phyloP scores from a whole-genome alignment of 768 basidiomycete genomes.

The Mycena amicta region DNA sequence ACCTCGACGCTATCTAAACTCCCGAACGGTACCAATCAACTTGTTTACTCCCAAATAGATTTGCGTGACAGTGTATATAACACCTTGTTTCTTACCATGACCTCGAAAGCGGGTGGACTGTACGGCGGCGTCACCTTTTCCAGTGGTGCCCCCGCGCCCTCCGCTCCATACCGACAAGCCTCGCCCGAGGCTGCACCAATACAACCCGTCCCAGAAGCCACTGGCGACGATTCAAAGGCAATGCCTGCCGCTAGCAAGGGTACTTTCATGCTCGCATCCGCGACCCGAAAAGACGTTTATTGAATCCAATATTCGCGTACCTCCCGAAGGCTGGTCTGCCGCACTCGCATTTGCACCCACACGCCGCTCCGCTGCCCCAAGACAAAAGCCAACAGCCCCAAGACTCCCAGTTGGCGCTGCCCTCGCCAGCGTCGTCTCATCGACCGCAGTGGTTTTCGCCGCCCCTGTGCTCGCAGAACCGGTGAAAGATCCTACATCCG shows the following conservation, averaged over 20 bases:
- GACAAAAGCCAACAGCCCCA: conserved; percentile 54
- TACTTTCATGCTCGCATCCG: conserved; percentile 54
- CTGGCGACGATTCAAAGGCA: conserved; percentile 27
- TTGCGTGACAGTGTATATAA: conserved; percentile 13
- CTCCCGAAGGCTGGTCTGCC: conserved; percentile 79
- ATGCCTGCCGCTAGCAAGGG: conserved; percentile 43
- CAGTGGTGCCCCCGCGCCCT: conserved; percentile 52
- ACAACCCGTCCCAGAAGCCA: conserved; percentile 27
- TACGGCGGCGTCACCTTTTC: conserved; percentile 90
- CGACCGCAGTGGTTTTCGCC: conserved; percentile 34
- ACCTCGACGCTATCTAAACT: no score
- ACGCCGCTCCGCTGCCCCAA: conserved; percentile 59
- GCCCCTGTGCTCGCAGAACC: conserved; percentile 37
- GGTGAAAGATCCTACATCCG: conserved; percentile 33
- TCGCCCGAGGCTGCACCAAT: conserved; percentile 24
- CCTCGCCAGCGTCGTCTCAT: conserved; percentile 40
- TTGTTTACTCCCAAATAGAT: no score
- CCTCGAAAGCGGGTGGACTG: conserved; percentile 81
- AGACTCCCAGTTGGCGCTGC: conserved; percentile 68
- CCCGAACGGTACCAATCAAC: no score
- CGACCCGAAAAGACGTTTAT: conserved; percentile 57
- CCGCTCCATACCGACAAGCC: conserved; percentile 31
- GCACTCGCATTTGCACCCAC: conserved; percentile 88
- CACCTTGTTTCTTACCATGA: conserved; percentile 38
- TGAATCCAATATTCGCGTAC: conserved; percentile 47